Evolutionary conservation across 768 basidiomycete genomes (phyloP), one percentile per base, ranked within the genome.

Genomic region (Lactifluus pinguis): DNA sequence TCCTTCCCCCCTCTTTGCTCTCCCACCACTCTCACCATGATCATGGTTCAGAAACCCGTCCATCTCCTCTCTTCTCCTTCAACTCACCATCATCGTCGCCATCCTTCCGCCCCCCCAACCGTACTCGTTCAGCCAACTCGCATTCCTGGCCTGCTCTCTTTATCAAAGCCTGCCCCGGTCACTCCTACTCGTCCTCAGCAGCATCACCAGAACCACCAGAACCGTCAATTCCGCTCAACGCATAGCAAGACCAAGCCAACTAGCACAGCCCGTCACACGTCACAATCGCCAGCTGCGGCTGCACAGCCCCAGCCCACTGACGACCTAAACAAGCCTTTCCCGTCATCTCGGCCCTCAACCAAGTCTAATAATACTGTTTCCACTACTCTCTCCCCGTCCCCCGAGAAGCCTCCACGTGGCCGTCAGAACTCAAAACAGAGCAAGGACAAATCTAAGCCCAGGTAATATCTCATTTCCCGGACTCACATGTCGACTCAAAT

Each of bases 101-200:
- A 83, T 68, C 83, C 87, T 19, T 88, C 87, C 0, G 87, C 87
- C 0, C 84, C 85, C 8, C 80, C 82, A 0, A 78, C 82, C 39
- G 80, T 85, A 67, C 77, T 84, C 62, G 82, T 87, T 4, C 85
- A 87, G 70, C 83, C 88, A 3, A 87, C 88, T 13, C 79, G 79
- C 57, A 87, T 82, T 0, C 88, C 87, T 0, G 88, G 88, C 69
- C 78, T 90, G 9, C 79, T 90, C 54, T 80, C 83, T 51, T 77
- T 90, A 53, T 82, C 85, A 56, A 86, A 83, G 76, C 83, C 83
- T 13, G 55, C 65, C 47, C 73, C 73, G 39, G 68, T 70, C 51
- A 68, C 70, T 6, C 63, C 70, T 0, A 73, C 72, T 7, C 73
- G 74, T 49, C 73, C 71, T 30, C 74, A 75, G 54, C 75, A 70